These are phyloP conservation scores for Wickerhamiella nectarea DNA, from an alignment of 805 yeast genomes.

Conservation along the genomic window DNA sequence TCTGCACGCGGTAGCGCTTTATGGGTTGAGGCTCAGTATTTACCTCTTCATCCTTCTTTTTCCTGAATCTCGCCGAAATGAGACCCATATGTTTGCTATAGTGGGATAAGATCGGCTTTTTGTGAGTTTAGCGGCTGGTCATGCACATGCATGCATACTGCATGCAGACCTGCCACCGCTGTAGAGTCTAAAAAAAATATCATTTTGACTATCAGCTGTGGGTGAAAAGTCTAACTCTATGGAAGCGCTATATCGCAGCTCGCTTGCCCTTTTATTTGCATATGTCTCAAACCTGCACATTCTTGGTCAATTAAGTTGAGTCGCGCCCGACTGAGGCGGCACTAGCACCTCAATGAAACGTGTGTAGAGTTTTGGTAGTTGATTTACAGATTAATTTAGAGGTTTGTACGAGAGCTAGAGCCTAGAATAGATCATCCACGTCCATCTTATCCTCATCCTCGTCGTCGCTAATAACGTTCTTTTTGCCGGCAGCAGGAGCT, in stretches of 20 bases:
- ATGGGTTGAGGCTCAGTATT: not conserved
- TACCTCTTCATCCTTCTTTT: not conserved
- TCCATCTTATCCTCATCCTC: constrained; percentile 14
- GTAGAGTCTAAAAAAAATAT: too few relatives aligned
- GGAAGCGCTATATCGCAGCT: not conserved
- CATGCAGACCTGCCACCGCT: not conserved
- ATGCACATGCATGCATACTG: not conserved
- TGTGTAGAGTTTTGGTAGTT: too few relatives aligned
- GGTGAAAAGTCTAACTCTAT: too few relatives aligned
- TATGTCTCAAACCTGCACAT: not conserved
- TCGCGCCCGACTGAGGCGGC: too few relatives aligned
- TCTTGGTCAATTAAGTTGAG: not conserved
- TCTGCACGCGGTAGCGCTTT: constrained; percentile 8
- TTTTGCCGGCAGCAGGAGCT: not conserved
- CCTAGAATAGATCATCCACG: constrained; percentile 18
- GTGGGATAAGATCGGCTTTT: not conserved
- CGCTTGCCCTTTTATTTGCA: too few relatives aligned
- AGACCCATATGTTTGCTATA: constrained; percentile 1
- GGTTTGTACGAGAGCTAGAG: too few relatives aligned
- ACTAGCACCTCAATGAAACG: too few relatives aligned
- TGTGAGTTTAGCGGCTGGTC: not conserved
- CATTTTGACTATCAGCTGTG: too few relatives aligned
- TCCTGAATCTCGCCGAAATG: constrained; percentile 4
- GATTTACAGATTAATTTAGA: too few relatives aligned
- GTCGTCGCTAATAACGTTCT: constrained; percentile 6